Conservation (phyloP, 2,329 filamentous ascomycete genomes). For the Aspergillus thermomutatus region DNA sequence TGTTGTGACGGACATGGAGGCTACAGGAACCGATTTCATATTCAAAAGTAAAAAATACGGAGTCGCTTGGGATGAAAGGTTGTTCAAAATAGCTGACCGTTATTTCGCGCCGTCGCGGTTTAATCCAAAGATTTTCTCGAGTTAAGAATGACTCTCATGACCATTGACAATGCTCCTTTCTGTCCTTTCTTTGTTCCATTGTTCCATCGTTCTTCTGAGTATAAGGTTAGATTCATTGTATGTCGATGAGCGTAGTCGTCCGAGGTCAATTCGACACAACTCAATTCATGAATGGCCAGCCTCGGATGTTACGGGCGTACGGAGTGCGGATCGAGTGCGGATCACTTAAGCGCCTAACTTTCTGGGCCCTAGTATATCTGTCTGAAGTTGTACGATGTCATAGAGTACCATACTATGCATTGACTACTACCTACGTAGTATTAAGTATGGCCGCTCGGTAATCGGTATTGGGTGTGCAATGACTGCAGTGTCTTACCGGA, state of each 20-base stretch:
- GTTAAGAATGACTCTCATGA: constrained; percentile 31
- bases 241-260: not conserved
- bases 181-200: not conserved
- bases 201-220: not conserved
- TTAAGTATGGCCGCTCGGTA: too few relatives aligned
- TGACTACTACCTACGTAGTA: too few relatives aligned
- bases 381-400: not conserved
- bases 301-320: not conserved
- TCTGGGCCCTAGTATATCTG: too few relatives aligned
- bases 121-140: constrained; percentile 41
- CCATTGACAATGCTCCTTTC: not conserved
- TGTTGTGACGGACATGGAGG: constrained; percentile 36
- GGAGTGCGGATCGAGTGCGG: not conserved
- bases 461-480: not conserved
- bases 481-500: too few relatives aligned
- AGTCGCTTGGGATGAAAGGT: constrained; percentile 41
- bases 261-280: too few relatives aligned
- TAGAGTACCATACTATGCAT: too few relatives aligned
- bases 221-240: not conserved
- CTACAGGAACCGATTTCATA: constrained; percentile 30
- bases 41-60: constrained; percentile 33
- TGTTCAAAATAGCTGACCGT: constrained; percentile 41
- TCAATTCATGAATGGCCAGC: not conserved
- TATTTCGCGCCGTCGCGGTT: constrained; percentile 42
- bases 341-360: too few relatives aligned